These are phyloP conservation scores for Zasmidium citrigriseum DNA, from an alignment of 2,329 filamentous ascomycete species.

Conservation along the genomic window DNA sequence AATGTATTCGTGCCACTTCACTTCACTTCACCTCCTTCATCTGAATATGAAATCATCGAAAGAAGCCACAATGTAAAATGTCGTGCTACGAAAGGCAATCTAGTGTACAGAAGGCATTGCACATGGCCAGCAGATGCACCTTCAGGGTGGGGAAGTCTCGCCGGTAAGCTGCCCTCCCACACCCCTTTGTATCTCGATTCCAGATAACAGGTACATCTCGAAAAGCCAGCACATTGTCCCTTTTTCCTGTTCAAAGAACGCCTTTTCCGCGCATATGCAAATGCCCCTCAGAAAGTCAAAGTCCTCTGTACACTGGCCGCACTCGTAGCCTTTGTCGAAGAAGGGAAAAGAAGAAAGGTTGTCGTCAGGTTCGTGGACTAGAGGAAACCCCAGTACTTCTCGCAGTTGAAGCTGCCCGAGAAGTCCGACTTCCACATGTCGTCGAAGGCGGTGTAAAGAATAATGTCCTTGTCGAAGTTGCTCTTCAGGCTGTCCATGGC, in stretches of 20 bases:
- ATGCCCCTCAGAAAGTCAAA: conserved; percentile 2
- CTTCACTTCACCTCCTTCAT: no score
- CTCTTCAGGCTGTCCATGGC: conserved; percentile 67
- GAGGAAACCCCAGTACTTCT: conserved; percentile 68
- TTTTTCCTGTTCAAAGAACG: conserved; percentile 1
- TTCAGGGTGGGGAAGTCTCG: background rate
- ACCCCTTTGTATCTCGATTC: background rate
- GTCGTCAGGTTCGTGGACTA: background rate
- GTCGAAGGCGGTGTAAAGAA: conserved; percentile 80
- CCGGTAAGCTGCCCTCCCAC: background rate
- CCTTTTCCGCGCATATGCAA: conserved; percentile 7
- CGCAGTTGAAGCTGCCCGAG: conserved; percentile 65
- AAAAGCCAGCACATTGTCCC: background rate
- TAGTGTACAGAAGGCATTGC: conserved; percentile 12
- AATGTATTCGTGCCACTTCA: background rate
- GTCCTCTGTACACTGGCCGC: conserved; percentile 1
- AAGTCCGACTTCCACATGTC: conserved; percentile 74
- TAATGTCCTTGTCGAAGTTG: conserved; percentile 60
- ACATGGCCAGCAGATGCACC: conserved; percentile 8
- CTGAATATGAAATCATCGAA: background rate
- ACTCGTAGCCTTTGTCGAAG: background rate
- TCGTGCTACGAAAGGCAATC: conserved; percentile 1
- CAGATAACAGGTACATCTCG: background rate
- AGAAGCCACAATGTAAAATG: background rate
- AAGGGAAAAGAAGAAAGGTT: background rate